Base-by-base conservation (phyloP, 306 rosid species). In the Neltuma alba region DNA sequence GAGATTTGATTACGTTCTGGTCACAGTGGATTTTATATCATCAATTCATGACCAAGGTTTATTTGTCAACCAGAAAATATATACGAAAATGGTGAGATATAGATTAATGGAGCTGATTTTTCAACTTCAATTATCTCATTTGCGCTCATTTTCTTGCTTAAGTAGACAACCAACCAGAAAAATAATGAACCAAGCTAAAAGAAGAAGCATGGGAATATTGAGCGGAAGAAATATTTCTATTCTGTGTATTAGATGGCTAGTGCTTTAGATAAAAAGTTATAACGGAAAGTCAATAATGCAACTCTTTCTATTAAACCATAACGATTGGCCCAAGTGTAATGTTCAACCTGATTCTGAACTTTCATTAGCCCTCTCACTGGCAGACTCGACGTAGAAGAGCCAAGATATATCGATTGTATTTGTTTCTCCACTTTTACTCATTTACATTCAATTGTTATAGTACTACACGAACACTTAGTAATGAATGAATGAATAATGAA, bases 91-190 rank as follows among this genome's bases (percentile, higher is more conserved):
- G 33, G 18, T 40, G 57, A 81, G 85, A 76, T 28, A 30, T 70
- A 76, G 10, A 54, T 54, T 21, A 20, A 42, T 64, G 74, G 70
- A 61, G 44, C 1, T 40, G 42, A 6, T 48, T 58, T 68, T 55
- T 82, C 65, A 58, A 58, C 34, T 25, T 25, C 65, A 23, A 7
- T 84, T 82, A 76, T 74, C 74, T 85, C 84, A 78, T 42, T 31
- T 77, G 23, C n/a, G 68, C 82, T 79, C 44, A 48, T 82, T 50
- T 79, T 30, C 78, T 27, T 48, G 40, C 65, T 21, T 74, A 25
- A 36, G 48, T 80, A 31, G 75, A 64, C 45, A 37, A 80, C 47
- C 75, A 73, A 48, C 66, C 66, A 12, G 66, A 60, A n/a, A 23
- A 48, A 63, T 15, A 50, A 42, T 64, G 2, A 50, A 42, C 36